These are phyloP conservation scores for Phialophora chinensis DNA, from an alignment of 2,329 filamentous ascomycete genomes.

Conservation along the genomic window DNA sequence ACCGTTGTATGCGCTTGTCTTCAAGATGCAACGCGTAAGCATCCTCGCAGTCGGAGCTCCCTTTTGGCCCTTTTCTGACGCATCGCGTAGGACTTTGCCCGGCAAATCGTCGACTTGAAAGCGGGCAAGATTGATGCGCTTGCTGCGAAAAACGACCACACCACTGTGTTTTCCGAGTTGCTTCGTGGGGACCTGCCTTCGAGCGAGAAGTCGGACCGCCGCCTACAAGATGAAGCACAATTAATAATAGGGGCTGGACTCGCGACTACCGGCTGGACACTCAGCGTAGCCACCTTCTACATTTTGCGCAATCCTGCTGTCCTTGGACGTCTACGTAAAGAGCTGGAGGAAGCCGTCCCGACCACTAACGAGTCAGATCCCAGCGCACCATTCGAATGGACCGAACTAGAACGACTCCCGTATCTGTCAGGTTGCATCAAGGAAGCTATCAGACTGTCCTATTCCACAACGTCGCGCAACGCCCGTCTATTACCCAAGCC, in stretches of 20 bases:
- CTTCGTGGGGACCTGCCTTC: constrained; percentile 29
- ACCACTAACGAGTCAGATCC: constrained; percentile 14
- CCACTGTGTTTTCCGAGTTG: constrained; percentile 33
- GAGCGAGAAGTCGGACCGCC: constrained; percentile 38
- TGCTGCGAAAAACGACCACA: constrained; percentile 24
- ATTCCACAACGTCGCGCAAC: constrained; percentile 30
- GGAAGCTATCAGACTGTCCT: constrained; percentile 40
- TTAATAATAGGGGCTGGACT: constrained; percentile 38
- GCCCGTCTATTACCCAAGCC: constrained; percentile 36
- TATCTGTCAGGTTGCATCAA: constrained; percentile 43
- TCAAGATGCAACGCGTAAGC: constrained; percentile 27
- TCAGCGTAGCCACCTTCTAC: constrained; percentile 31
- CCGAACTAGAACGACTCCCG: constrained; percentile 41
- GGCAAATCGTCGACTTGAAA: constrained; percentile 21
- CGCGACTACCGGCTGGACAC: constrained; percentile 32
- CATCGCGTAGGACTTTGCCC: constrained; percentile 6
- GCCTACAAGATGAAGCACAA: constrained; percentile 43
- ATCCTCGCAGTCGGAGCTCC: constrained; percentile 14
- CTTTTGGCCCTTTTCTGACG: not conserved
- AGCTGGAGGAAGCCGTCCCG: constrained; percentile 23
- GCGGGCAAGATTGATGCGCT: constrained; percentile 20
- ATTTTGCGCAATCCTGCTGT: constrained; percentile 24
- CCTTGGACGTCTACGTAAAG: constrained; percentile 16
- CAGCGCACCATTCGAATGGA: constrained; percentile 25
- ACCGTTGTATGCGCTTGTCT: constrained; percentile 29